Evolutionary conservation across 805 yeast species (phyloP).

Genomic region (Jamesozyma hellenica): DNA sequence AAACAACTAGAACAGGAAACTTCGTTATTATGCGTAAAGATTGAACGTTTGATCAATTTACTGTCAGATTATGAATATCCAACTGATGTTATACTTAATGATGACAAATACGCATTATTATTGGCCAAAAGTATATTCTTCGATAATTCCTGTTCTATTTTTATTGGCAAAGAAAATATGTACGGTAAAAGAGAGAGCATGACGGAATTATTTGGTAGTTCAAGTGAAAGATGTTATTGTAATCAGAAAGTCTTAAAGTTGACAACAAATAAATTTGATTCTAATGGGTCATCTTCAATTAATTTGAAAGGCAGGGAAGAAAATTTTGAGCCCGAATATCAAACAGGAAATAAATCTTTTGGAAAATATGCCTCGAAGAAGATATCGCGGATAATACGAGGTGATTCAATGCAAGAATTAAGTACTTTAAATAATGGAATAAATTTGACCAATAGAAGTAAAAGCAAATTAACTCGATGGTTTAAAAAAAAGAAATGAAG

Average conservation of each 20-base stretch:
- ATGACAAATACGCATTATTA: conserved; percentile 12
- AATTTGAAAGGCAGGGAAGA: too few relatives aligned
- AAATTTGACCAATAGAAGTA: conserved; percentile 6
- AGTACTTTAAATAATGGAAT: neutral
- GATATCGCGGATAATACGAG: neutral
- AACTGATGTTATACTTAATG: conserved; percentile 9
- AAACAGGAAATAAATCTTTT: too few relatives aligned
- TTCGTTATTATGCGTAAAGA: conserved; percentile 13
- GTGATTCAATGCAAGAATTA: neutral
- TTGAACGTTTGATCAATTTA: conserved; percentile 15
- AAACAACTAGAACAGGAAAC: conserved; percentile 21
- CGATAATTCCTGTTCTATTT: neutral
- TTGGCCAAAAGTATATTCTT: conserved; percentile 1
- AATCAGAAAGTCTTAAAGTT: neutral
- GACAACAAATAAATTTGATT: neutral
- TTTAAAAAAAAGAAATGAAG: conserved; percentile 2
- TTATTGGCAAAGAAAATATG: neutral
- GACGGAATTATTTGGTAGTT: neutral
- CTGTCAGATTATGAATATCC: conserved; percentile 23
- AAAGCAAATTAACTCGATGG: conserved; percentile 4
- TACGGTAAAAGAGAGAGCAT: neutral
- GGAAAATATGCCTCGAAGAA: too few relatives aligned
- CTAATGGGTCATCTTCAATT: too few relatives aligned
- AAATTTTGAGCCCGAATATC: too few relatives aligned
- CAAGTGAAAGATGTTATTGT: neutral